Evolutionary conservation across 495 filamentous ascomycete species (phyloP), one percentile per base, ranked within the genome.

Genomic region (Tirmania nivea): DNA sequence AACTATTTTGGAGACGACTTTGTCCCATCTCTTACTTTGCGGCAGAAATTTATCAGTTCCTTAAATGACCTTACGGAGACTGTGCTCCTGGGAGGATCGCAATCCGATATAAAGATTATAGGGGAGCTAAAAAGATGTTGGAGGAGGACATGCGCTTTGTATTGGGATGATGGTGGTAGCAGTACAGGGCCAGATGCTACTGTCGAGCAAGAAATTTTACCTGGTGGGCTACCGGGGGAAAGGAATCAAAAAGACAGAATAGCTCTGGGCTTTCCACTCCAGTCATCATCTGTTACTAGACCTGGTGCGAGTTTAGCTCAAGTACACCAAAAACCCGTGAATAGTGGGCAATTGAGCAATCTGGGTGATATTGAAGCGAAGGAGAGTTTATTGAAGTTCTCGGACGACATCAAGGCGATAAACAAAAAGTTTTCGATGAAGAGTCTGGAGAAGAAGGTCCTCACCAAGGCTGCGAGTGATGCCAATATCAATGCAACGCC

Each of bases 1-100:
- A 99, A 99, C 62, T 99, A 96, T 63, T 96, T 95, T 61, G 74
- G 83, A 21, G 92, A 96, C 66, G 90, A 99, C 65, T 99, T 94
- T 65, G 78, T 92, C 17, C 73, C 81, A n/a, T 79, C 88, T 61
- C 79, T 84, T 57, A 70, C 78, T 50, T 70, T 99, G 8, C 79
- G 92, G 20, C 71, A 76, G 51, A 76, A 78, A 36, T 95, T 96
- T 66, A 94, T 87, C 62, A 72, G 77, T 34, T 73, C 81, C 17
- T 74, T 96, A 50, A 96, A 96, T 66, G 71, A 74, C 20, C 73
- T 96, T 54, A 79, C 81, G 35, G 65, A 74, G 50, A 48, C 49
- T 36, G 68, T 84, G 31, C 73, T 69, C 35, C 63, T 66, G 35
- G 70, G 74, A 49, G 78, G 76, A 17, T 75, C 74, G 49, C 76